A percentile compares a stretch with the other conserved stretches of the same genome.
Conservation (phyloP, 140 eudicot genomes). For the Stevia rebaudiana region DNA sequence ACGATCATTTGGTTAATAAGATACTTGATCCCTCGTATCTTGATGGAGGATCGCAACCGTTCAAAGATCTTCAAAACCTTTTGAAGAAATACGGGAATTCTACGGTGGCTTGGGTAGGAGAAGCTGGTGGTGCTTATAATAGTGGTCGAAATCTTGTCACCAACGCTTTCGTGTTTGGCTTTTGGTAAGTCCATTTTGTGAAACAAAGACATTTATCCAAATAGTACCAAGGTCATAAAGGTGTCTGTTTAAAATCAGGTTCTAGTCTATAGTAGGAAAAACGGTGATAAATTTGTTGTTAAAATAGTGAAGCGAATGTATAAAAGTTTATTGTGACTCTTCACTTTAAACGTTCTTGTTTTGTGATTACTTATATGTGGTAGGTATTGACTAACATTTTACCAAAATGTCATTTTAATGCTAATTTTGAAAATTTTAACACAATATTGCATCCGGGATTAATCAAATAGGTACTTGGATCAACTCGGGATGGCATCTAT, state of each 20-base stretch:
- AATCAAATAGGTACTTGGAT: conserved; percentile 56
- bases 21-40: conserved; percentile 61
- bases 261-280: too few species aligned
- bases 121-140: conserved; percentile 77
- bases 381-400: neutral
- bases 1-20: conserved; percentile 50
- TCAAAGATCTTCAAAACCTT: conserved; percentile 35
- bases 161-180: conserved; percentile 55
- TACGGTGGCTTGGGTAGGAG: conserved; percentile 75
- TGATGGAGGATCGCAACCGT: conserved; percentile 47
- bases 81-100: conserved; percentile 35
- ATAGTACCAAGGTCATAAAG: too few species aligned
- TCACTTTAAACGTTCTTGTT: too few species aligned
- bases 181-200: conserved; percentile 52
- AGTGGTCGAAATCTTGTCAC: conserved; percentile 70
- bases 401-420: neutral
- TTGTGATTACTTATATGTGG: neutral
- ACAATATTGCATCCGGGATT: neutral
- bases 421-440: neutral
- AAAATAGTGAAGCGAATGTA: too few species aligned
- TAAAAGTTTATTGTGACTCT: too few species aligned
- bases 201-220: too few species aligned
- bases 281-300: too few species aligned
- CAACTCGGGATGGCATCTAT: conserved; percentile 71
- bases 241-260: too few species aligned